Evolutionary conservation across 768 basidiomycete genomes (phyloP).

Genomic region (Suillus brevipes): DNA sequence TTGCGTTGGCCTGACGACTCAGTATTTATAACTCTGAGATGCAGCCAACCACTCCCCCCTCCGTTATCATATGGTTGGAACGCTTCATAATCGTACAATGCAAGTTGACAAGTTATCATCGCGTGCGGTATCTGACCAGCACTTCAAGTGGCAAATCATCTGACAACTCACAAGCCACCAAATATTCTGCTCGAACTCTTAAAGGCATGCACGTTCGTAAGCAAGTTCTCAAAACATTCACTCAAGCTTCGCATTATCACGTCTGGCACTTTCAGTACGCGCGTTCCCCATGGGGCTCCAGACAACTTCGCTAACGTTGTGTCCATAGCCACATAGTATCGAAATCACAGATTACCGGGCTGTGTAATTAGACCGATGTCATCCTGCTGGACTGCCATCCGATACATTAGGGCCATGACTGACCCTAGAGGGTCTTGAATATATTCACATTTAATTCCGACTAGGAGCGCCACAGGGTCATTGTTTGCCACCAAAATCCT

Average conservation of each 20-base stretch:
- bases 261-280: neutral
- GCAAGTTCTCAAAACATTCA: constrained; percentile 9
- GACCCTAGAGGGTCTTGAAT: constrained; percentile 42
- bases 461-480: constrained; percentile 33
- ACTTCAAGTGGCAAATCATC: constrained; percentile 4
- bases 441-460: constrained; percentile 40
- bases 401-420: constrained; percentile 31
- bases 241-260: neutral
- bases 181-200: constrained; percentile 10
- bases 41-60: too few relatives aligned
- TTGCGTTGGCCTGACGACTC: neutral
- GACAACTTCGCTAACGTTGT: constrained; percentile 3
- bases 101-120: neutral
- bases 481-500: constrained; percentile 48
- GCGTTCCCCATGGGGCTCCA: neutral
- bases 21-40: neutral
- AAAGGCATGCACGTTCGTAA: constrained; percentile 8
- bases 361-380: constrained; percentile 7
- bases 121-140: neutral
- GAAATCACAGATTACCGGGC: constrained; percentile 8
- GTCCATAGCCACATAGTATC: constrained; percentile 17
- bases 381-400: constrained; percentile 21
- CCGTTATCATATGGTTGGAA: neutral
- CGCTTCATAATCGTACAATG: neutral
- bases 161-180: constrained; percentile 8